Conservation (phyloP, 2,329 filamentous ascomycete species). For the Intubia oerlemansii region DNA sequence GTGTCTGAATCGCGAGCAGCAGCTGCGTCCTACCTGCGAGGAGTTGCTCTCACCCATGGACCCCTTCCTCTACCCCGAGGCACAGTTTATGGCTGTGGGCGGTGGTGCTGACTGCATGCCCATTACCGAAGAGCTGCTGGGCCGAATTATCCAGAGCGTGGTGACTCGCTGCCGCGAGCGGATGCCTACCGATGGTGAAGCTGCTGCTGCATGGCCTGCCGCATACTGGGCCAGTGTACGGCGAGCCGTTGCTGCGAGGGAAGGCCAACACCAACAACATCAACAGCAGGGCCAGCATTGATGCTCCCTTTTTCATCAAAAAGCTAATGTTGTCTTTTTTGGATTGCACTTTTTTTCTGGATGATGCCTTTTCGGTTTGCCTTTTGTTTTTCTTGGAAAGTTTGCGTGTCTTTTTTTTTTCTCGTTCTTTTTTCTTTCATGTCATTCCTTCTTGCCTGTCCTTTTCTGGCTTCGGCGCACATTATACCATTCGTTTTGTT, state of each 20-base stretch:
- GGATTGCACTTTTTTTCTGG: not conserved
- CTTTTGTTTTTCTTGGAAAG: too few species aligned
- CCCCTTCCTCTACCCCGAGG: slow-evolving; percentile 41
- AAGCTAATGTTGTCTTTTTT: too few species aligned
- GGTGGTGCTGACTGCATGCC: slow-evolving; percentile 25
- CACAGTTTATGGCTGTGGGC: slow-evolving; percentile 10
- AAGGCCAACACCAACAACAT: too few species aligned
- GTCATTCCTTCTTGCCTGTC: too few species aligned
- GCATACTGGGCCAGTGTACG: slow-evolving; percentile 40
- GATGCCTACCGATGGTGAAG: slow-evolving; percentile 36
- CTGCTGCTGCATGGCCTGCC: slow-evolving; percentile 31
- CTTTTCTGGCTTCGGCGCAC: too few species aligned
- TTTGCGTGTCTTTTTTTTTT: not conserved
- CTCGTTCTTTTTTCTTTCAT: not conserved
- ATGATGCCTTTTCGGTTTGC: not conserved
- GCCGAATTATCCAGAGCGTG: slow-evolving; percentile 40
- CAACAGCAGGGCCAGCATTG: too few species aligned
- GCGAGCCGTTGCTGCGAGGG: too few species aligned
- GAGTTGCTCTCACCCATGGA: slow-evolving; percentile 38
- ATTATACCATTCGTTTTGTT: too few species aligned
- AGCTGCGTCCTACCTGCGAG: slow-evolving; percentile 39
- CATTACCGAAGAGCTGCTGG: slow-evolving; percentile 39
- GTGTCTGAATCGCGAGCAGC: slow-evolving; percentile 40
- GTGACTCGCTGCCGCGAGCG: slow-evolving; percentile 34
- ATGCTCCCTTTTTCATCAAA: too few species aligned